Conservation (phyloP, 2,329 filamentous ascomycete genomes). For the Sporothrix globosa region DNA sequence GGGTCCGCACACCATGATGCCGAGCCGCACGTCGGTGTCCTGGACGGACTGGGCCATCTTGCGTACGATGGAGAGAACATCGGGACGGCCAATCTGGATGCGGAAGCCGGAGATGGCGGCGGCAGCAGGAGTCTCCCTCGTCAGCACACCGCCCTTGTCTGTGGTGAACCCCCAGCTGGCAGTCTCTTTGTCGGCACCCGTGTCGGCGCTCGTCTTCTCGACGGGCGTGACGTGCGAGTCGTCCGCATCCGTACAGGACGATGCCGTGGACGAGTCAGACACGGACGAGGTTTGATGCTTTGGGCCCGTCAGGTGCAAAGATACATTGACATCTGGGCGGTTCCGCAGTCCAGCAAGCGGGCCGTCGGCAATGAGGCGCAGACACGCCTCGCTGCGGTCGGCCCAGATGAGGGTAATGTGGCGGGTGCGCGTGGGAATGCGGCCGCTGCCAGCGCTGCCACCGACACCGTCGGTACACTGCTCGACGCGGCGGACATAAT, state of each 20-base stretch:
- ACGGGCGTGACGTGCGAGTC: neutral
- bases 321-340: slow-evolving; percentile 30
- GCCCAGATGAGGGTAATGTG: slow-evolving; percentile 34
- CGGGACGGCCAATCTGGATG: slow-evolving; percentile 33
- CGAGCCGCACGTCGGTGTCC: slow-evolving; percentile 28
- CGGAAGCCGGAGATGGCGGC: neutral
- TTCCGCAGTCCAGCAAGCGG: slow-evolving; percentile 21
- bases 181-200: neutral
- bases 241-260: slow-evolving; percentile 26
- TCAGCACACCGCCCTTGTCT: neutral
- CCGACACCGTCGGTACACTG: neutral
- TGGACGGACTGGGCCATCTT: slow-evolving; percentile 24
- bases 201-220: neutral
- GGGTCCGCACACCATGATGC: slow-evolving; percentile 36
- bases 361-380: slow-evolving; percentile 27
- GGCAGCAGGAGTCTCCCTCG: too few species aligned
- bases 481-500: slow-evolving; percentile 33
- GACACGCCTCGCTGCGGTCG: slow-evolving; percentile 32
- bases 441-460: neutral
- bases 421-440: slow-evolving; percentile 33
- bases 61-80: slow-evolving; percentile 28
- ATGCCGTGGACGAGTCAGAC: neutral
- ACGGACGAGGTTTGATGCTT: neutral
- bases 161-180: neutral
- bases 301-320: slow-evolving; percentile 25